Evolutionary conservation across 345 rosid genomes (phyloP).

Genomic region (Isatis tinctoria): DNA sequence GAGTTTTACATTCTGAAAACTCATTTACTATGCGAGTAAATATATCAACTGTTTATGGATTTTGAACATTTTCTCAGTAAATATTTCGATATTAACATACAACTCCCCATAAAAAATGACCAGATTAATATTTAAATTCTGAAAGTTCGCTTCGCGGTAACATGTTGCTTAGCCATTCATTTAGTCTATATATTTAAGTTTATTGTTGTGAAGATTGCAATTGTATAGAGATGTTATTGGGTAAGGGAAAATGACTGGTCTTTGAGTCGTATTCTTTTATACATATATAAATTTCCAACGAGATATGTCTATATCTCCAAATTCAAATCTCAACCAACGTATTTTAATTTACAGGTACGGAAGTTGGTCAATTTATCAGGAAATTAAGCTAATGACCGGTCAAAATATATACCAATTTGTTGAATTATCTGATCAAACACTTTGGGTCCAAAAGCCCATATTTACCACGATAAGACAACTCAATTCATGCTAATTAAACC

Average conservation of each 20-base stretch:
- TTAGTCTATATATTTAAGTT: neutral
- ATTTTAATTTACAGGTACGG: neutral
- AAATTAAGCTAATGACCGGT: constrained; percentile 17
- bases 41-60: neutral
- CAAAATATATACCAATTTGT: neutral
- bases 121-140: neutral
- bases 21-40: neutral
- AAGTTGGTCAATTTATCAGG: neutral
- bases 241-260: constrained; percentile 25
- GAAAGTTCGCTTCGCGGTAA: constrained; percentile 21
- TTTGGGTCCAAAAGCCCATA: neutral
- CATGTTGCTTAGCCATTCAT: constrained; percentile 26
- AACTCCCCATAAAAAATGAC: neutral
- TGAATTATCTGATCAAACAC: neutral
- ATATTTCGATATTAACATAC: neutral
- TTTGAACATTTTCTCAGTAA: neutral
- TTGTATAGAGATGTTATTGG: constrained; percentile 5
- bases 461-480: neutral
- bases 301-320: neutral
- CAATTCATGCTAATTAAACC: neutral
- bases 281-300: neutral
- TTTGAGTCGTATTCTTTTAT: neutral
- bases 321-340: constrained; percentile 10
- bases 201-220: neutral
- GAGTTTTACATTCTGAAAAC: neutral